These are phyloP conservation scores for Danielia reshetovae DNA, from an alignment of 805 yeast genomes.

Conservation along the genomic window DNA sequence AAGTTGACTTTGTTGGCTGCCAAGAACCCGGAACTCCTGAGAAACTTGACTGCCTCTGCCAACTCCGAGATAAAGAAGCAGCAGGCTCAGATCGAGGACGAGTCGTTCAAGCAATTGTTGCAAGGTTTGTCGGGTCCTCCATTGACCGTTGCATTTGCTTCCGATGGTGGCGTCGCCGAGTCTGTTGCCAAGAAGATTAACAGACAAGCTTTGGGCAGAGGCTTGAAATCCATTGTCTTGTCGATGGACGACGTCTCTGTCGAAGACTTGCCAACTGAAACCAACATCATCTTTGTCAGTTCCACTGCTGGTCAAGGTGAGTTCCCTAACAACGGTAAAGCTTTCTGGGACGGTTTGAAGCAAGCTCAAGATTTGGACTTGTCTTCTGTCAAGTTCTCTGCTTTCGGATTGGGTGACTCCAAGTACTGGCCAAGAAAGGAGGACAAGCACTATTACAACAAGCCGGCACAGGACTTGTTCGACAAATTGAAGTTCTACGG, in stretches of 20 bases:
- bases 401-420: slow-evolving; percentile 78
- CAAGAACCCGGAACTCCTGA: slow-evolving; percentile 69
- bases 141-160: slow-evolving; percentile 76
- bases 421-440: slow-evolving; percentile 97
- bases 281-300: slow-evolving; percentile 62
- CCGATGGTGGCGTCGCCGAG: slow-evolving; percentile 90
- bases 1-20: slow-evolving; percentile 71
- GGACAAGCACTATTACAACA: slow-evolving; percentile 90
- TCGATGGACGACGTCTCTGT: slow-evolving; percentile 70
- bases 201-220: slow-evolving; percentile 76
- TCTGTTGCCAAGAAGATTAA: slow-evolving; percentile 73
- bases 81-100: slow-evolving; percentile 67
- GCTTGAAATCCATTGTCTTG: slow-evolving; percentile 60
- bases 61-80: slow-evolving; percentile 51
- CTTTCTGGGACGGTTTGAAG: slow-evolving; percentile 70
- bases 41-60: slow-evolving; percentile 64
- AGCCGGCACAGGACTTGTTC: slow-evolving; percentile 75
- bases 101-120: slow-evolving; percentile 69
- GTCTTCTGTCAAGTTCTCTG: slow-evolving; percentile 52
- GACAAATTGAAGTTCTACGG: slow-evolving; percentile 66
- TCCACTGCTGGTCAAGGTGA: slow-evolving; percentile 88
- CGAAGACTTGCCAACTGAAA: slow-evolving; percentile 70
- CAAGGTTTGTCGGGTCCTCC: slow-evolving; percentile 94
- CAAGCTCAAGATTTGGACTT: slow-evolving; percentile 60
- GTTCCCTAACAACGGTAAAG: slow-evolving; percentile 78